phyloP scores from a whole-genome alignment of 148 eudicot genomes.

The Fallopia convolvulus region DNA sequence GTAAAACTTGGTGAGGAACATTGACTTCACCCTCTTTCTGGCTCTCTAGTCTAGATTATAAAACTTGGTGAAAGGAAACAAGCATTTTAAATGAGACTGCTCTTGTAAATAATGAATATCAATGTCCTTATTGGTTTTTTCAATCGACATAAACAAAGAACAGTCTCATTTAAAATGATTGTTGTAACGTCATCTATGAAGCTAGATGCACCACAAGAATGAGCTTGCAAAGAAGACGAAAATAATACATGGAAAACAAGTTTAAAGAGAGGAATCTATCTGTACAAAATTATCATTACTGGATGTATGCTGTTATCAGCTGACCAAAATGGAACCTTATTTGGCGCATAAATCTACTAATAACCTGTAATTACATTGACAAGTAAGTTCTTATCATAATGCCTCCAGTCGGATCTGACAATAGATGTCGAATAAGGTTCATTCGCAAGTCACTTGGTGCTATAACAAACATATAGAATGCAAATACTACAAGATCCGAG shows the following conservation, averaged over 20 bases:
- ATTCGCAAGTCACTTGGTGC: slow-evolving; percentile 83
- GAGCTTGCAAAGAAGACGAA: slow-evolving; percentile 1
- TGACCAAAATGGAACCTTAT: not conserved
- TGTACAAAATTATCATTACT: not conserved
- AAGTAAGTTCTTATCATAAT: slow-evolving; percentile 76
- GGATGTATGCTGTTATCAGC: not conserved
- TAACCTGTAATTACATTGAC: slow-evolving; percentile 17
- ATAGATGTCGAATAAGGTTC: slow-evolving; percentile 66
- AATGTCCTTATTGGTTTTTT: not conserved
- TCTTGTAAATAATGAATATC: not conserved
- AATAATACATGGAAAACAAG: not conserved
- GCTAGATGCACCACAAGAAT: not conserved
- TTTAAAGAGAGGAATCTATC: not conserved
- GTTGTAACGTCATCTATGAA: not conserved
- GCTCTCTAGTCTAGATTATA: too few relatives aligned
- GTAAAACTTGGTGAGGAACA: too few relatives aligned
- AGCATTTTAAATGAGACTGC: too few relatives aligned
- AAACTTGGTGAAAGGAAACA: too few relatives aligned
- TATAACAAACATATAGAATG: slow-evolving; percentile 82
- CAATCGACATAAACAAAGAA: not conserved
- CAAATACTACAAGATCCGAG: slow-evolving; percentile 68
- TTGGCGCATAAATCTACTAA: not conserved
- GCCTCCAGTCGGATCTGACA: slow-evolving; percentile 88
- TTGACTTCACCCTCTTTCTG: too few relatives aligned
- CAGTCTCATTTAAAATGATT: not conserved